Percentiles rank a stretch among this genome's conserved stretches.
These are phyloP conservation scores for Fraxinus dipetala DNA, from an alignment of 305 asterid genomes.

Conservation along the genomic window DNA sequence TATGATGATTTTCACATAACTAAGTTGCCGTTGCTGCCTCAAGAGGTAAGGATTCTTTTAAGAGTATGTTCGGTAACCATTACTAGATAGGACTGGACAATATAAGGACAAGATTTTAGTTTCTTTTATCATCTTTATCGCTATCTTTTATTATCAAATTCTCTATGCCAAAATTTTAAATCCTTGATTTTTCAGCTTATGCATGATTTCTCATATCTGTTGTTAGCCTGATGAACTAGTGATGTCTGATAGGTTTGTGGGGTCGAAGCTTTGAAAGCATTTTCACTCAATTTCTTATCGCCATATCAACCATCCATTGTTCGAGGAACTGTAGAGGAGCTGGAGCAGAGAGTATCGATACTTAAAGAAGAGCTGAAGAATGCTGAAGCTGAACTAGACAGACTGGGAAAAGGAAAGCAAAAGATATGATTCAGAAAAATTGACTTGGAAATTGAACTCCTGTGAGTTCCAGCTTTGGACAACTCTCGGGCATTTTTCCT, in stretches of 20 bases:
- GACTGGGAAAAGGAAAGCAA: slow-evolving; percentile 68
- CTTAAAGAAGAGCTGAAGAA: slow-evolving; percentile 56
- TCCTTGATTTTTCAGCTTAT: neutral
- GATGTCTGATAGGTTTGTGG: slow-evolving; percentile 66
- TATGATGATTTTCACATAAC: slow-evolving; percentile 88
- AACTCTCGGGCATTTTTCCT: neutral
- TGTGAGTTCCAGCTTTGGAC: neutral
- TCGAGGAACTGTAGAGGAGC: slow-evolving; percentile 67
- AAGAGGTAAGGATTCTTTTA: slow-evolving; percentile 57
- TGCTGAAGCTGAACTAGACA: slow-evolving; percentile 79
- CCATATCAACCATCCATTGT: slow-evolving; percentile 60
- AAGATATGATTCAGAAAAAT: slow-evolving; percentile 39
- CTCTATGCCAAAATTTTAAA: neutral
- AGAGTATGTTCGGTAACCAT: neutral
- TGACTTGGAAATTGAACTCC: neutral
- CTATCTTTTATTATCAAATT: neutral
- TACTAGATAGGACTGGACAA: neutral
- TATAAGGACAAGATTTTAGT: neutral
- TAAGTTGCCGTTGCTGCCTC: slow-evolving; percentile 85
- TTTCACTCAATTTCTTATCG: slow-evolving; percentile 55
- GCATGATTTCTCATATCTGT: neutral
- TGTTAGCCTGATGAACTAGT: neutral
- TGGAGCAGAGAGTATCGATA: slow-evolving; percentile 57
- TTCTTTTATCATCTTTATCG: neutral
- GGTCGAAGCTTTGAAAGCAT: slow-evolving; percentile 68